phyloP scores from a whole-genome alignment of 371 early-diverging fungal genomes.

The Gilbertella persicaria region DNA sequence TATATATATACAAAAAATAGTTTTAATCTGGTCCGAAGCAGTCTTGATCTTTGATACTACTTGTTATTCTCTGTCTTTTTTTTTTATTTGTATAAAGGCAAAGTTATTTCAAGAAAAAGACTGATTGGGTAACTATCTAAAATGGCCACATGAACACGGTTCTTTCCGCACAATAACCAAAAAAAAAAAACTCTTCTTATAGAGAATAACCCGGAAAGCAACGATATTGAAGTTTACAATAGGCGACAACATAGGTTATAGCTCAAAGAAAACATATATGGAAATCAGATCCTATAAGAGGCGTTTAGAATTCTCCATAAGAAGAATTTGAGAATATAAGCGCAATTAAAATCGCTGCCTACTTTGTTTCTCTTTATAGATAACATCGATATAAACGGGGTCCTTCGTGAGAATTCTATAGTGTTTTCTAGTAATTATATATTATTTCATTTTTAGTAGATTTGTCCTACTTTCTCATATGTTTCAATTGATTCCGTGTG shows the following conservation, averaged over 20 bases:
- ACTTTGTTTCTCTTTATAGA: background rate
- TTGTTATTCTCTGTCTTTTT: too few species aligned
- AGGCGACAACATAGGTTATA: too few species aligned
- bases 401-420: background rate
- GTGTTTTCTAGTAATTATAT: background rate
- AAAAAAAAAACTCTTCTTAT: background rate
- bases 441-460: background rate
- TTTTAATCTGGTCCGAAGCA: too few species aligned
- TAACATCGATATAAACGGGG: background rate
- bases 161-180: background rate
- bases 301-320: background rate
- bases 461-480: background rate
- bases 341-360: background rate
- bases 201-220: background rate
- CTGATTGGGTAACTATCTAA: background rate
- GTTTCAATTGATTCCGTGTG: background rate
- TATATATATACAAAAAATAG: too few species aligned
- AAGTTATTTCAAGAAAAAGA: background rate
- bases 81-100: background rate
- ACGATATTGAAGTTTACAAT: too few species aligned
- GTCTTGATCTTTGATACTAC: too few species aligned
- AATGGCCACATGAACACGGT: conserved; percentile 18
- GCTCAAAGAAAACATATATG: background rate
- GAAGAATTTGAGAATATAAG: background rate
- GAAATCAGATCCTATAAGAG: background rate